phyloP scores from a whole-genome alignment of 306 rosid species.

The Vigna angularis region DNA sequence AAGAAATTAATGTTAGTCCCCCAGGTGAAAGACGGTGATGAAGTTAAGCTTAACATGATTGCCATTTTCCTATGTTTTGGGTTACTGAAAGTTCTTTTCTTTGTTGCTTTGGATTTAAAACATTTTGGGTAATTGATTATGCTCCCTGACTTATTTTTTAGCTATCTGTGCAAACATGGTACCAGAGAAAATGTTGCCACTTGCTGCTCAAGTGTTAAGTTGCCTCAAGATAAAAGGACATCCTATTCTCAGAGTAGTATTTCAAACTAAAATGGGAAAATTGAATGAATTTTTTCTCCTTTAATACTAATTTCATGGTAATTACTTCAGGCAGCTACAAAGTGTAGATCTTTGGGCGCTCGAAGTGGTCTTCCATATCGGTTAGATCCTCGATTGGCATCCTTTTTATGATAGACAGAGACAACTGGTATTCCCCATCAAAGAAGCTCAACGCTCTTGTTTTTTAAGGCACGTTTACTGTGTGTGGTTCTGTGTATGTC shows the following conservation, averaged over 20 bases:
- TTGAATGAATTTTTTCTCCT: neutral
- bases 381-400: conserved; percentile 69
- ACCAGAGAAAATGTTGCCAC: conserved; percentile 85
- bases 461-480: conserved; percentile 16
- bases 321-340: conserved; percentile 75
- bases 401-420: conserved; percentile 50
- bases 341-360: conserved; percentile 84
- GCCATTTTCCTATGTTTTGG: neutral
- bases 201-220: conserved; percentile 90
- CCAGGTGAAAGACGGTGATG: conserved; percentile 6
- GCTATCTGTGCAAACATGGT: conserved; percentile 84
- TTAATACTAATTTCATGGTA: conserved; percentile 27
- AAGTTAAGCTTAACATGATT: conserved; percentile 27
- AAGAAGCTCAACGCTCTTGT: neutral
- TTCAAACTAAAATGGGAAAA: neutral
- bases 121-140: conserved; percentile 32
- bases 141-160: conserved; percentile 49
- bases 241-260: neutral
- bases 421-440: neutral
- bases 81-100: neutral
- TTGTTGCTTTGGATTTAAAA: neutral
- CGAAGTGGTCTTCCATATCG: conserved; percentile 50
- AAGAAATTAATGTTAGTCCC: conserved; percentile 15
- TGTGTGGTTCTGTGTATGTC: conserved; percentile 30
- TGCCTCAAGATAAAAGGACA: neutral